Evolutionary conservation across 2,329 filamentous ascomycete species (phyloP), one percentile per base, ranked within the genome.

Genomic region (Alternaria panax): DNA sequence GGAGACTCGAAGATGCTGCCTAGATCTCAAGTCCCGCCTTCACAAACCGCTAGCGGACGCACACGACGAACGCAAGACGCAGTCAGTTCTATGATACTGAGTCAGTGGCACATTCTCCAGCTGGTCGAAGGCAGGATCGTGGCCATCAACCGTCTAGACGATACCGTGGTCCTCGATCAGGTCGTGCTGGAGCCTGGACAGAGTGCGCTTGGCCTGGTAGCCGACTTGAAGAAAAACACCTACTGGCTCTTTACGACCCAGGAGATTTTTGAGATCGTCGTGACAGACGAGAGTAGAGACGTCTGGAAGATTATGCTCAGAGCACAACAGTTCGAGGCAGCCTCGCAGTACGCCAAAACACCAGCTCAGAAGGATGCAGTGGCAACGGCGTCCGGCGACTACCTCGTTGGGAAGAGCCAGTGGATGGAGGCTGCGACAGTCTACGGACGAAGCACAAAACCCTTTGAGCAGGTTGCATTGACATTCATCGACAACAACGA

Each of bases 251-350:
- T 98, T 73, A 98, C 94, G 0, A 86, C 87, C 0, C 86, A 92
- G 57, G 93, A 96, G 71, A 97, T 99, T 51, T 97, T 93, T 68
- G 95, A 99, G 79, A 90, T 99, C 59, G 91, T 95, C 12, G 90
- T 94, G 12, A 90, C 89, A 43, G 92, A 98, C 56, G 95, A 99
- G 77, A 92, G 93, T 67, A 84, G 95, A 67, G 92, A 98, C 75
- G 88, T 98, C 16, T 99, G 95, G 95, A 92, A 92, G 74, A 92
- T 98, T 52, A 91, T 98, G 87, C 85, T 97, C 59, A 87, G 91
- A 70, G 86, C 90, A 66, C 90, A 96, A 70, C 89, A 95, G 68
- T 99, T 97, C 67, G 93, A 97, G 67, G 87, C 89, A 20, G 95
- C 95, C 7, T 85, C 97, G 60, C 89, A 90, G 66, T 95, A 95